Conservation (phyloP, 148 eudicot species). For the Camellia lanceoleosa region DNA sequence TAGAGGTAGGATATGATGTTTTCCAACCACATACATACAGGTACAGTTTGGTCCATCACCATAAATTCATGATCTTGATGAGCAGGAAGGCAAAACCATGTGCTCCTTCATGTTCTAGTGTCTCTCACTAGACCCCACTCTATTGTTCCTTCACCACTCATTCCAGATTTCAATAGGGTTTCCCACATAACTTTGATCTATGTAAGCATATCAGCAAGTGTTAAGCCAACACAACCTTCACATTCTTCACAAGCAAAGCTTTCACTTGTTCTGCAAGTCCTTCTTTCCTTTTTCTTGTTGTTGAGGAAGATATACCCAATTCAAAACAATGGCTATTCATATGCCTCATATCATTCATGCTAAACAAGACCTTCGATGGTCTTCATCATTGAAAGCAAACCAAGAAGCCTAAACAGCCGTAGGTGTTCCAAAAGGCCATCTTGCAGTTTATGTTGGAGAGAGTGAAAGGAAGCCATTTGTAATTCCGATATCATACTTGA, state of each 20-base stretch:
- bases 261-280: background rate
- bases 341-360: constrained; percentile 12
- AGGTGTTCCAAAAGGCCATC: no score
- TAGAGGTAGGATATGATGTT: background rate
- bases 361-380: constrained; percentile 6
- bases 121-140: no score
- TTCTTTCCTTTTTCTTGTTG: no score
- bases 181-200: background rate
- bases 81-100: constrained; percentile 20
- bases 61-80: background rate
- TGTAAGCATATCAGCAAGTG: background rate
- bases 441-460: no score
- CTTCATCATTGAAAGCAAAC: background rate
- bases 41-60: background rate
- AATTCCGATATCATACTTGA: no score
- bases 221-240: background rate
- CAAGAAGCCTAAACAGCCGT: no score
- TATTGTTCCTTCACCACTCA: background rate
- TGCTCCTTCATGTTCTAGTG: background rate
- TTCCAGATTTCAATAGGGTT: background rate
- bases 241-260: background rate
- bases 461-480: no score
- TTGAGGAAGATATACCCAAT: no score
- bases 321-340: constrained; percentile 4
- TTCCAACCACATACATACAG: background rate